These are phyloP conservation scores for Suhomyces chickasaworum DNA, from an alignment of 1,139 yeast species.

Conservation along the genomic window DNA sequence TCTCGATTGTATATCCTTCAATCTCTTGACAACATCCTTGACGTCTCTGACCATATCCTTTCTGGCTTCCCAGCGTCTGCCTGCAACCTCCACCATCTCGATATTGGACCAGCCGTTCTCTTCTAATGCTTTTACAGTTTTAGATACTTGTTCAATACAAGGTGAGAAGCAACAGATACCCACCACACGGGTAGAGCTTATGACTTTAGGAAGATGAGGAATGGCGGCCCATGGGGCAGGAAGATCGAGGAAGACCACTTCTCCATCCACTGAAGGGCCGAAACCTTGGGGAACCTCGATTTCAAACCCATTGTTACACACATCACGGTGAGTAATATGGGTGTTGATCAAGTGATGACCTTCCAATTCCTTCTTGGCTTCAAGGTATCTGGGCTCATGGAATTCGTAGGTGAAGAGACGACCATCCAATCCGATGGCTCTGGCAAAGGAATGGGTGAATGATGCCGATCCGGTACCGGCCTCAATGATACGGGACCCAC, in stretches of 20 bases:
- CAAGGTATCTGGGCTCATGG: slow-evolving; percentile 78
- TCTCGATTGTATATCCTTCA: slow-evolving; percentile 77
- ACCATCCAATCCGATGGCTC: slow-evolving; percentile 69
- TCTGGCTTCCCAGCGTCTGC: slow-evolving; percentile 87
- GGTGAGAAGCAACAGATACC: slow-evolving; percentile 95
- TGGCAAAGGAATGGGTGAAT: slow-evolving; percentile 88
- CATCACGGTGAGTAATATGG: slow-evolving; percentile 84
- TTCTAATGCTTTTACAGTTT: slow-evolving; percentile 75
- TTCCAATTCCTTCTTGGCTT: slow-evolving; percentile 76
- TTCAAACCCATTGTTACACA: slow-evolving; percentile 82
- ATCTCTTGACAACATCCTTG: slow-evolving; percentile 77
- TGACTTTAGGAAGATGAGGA: slow-evolving; percentile 65
- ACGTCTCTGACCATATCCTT: slow-evolving; percentile 83
- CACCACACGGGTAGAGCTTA: slow-evolving; percentile 54
- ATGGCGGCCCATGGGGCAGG: slow-evolving; percentile 99
- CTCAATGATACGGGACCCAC: slow-evolving; percentile 83
- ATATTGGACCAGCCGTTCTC: slow-evolving; percentile 82
- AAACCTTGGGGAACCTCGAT: slow-evolving; percentile 44
- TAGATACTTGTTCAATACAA: slow-evolving; percentile 94
- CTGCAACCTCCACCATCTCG: slow-evolving; percentile 91
- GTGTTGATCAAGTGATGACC: slow-evolving; percentile 61
- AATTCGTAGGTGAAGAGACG: slow-evolving; percentile 83
- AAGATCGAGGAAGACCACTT: slow-evolving; percentile 79
- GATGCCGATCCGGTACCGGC: slow-evolving; percentile 99
- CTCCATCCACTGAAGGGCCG: slow-evolving; percentile 23